Evolutionary conservation across 805 yeast genomes (phyloP), one percentile per base, ranked within the genome.

Genomic region (Phaffomyces opuntiae): DNA sequence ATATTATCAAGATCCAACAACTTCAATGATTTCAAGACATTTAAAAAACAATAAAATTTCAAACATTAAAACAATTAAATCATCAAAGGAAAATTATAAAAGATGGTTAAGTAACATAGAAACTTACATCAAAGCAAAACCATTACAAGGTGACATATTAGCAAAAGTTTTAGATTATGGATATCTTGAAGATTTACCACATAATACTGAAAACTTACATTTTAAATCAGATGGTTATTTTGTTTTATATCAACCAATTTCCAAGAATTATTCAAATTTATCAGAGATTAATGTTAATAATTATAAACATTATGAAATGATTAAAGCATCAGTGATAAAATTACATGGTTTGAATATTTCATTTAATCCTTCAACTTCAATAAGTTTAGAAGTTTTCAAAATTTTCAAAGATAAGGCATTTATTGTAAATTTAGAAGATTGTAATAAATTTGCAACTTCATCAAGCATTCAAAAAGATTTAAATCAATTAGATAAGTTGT

Each of bases 191-290:
- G 64, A 61, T 35, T 48, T 48, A 25, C 46, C 53, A 13, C 42
- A 50, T 42, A 56, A 58, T 33, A 45, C 32, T 6, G 29, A 44
- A 8, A 43, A 39, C 8, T 37, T 53, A 9, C 62, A 59, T 40
- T 55, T 54, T 45, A 56, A 51, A 26, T 40, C 54, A 9, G 63
- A 59, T 45, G 63, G 63, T 1, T 57, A 55, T 41, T 59, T 52
- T 43, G 46, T 59, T 12, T 31, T 57, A 2, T 59, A 53, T 38
- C 57, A 55, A 34, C 60, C 60, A 9, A 50, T 56, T 17, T 48
- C 52, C 7, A 17, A 39, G 3, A 4, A 48, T 35, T 35, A 54
- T 55, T 9, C 52, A 52, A 12, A 17, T 55, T 35, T 17, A 4
- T 6, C 17, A 17, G 14, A 6, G 11, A 17, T 35, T 7, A 54